Conservation (phyloP, 352 stramenopile species). For the Pythium monospermum region DNA sequence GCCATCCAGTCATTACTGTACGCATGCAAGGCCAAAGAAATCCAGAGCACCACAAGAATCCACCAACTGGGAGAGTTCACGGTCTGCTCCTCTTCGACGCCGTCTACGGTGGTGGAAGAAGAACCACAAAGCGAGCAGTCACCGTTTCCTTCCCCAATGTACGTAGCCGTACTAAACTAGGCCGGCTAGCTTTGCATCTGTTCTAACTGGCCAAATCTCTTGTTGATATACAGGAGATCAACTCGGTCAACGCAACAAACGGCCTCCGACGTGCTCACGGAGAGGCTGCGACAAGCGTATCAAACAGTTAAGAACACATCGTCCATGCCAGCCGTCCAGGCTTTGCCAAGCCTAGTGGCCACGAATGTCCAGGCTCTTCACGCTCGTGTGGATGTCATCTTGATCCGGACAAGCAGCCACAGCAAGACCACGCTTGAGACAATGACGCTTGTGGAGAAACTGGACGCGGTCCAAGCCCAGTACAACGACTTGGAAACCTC, state of each 20-base stretch:
- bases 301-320: slow-evolving; percentile 39
- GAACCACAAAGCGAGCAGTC: neutral
- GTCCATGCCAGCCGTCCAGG: neutral
- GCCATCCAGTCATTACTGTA: slow-evolving; percentile 77
- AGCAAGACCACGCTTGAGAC: slow-evolving; percentile 14
- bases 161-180: neutral
- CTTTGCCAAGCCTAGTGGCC: neutral
- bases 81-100: slow-evolving; percentile 1
- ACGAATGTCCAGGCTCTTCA: slow-evolving; percentile 23
- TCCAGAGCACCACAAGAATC: slow-evolving; percentile 25
- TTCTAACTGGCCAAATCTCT: no score
- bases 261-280: slow-evolving; percentile 31
- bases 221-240: no score
- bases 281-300: slow-evolving; percentile 45
- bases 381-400: slow-evolving; percentile 25
- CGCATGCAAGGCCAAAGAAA: slow-evolving; percentile 75
- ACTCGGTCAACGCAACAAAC: no score
- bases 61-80: slow-evolving; percentile 16
- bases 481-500: slow-evolving; percentile 32
- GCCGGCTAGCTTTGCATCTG: no score
- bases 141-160: neutral
- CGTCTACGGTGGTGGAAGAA: neutral
- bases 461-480: slow-evolving; percentile 30
- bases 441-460: slow-evolving; percentile 42
- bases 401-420: slow-evolving; percentile 14